phyloP scores from a whole-genome alignment of 495 filamentous ascomycete species.

The Xylaria longipes region DNA sequence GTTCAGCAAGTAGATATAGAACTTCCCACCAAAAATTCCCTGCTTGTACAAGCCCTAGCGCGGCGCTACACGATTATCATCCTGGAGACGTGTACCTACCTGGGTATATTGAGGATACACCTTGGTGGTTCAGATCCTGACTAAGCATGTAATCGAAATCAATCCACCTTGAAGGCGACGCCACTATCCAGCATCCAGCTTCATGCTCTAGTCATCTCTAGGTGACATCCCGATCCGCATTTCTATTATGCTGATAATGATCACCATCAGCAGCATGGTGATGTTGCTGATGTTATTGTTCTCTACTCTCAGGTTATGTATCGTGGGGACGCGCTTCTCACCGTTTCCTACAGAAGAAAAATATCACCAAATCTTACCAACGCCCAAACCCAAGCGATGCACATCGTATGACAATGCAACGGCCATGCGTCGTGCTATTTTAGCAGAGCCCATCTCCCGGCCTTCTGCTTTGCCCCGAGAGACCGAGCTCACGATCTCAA shows the following conservation, averaged over 20 bases:
- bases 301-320: neutral
- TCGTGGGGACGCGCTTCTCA: slow-evolving; percentile 3
- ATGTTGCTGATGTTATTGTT: slow-evolving; percentile 3
- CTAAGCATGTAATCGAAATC: neutral
- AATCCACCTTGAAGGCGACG: neutral
- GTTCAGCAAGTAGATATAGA: no score
- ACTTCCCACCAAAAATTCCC: no score
- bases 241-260: neutral
- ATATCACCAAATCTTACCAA: neutral
- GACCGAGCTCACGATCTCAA: neutral
- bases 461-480: neutral
- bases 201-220: neutral
- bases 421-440: neutral
- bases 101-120: neutral
- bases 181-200: neutral
- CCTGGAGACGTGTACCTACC: no score
- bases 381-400: neutral
- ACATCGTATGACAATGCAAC: slow-evolving; percentile 20
- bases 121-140: slow-evolving; percentile 1
- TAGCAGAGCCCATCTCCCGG: neutral
- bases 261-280: neutral
- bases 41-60: no score
- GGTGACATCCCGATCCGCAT: slow-evolving; percentile 13
- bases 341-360: neutral
- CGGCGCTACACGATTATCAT: no score